phyloP scores from a whole-genome alignment of 2,329 filamentous ascomycete species.

The Neospermospora avenae region DNA sequence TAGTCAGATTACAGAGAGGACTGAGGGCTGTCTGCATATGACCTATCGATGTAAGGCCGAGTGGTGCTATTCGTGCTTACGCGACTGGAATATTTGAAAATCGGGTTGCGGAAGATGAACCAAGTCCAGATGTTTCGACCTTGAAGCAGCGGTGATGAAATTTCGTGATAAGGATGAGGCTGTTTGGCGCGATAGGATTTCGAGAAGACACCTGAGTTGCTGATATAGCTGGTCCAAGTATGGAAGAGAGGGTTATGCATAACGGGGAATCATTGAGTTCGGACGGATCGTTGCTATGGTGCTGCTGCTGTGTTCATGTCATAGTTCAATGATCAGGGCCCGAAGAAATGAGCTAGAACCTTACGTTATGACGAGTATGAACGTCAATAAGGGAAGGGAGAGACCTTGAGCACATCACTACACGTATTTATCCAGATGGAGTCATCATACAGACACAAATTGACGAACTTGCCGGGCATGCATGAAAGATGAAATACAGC shows the following conservation, averaged over 20 bases:
- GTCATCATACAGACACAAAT: no score
- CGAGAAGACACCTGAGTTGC: background rate
- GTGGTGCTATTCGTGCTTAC: slow-evolving; percentile 32
- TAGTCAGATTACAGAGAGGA: slow-evolving; percentile 28
- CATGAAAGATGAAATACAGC: no score
- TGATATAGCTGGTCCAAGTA: background rate
- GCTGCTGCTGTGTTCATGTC: slow-evolving; percentile 6
- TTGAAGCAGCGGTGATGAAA: slow-evolving; percentile 2
- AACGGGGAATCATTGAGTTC: background rate
- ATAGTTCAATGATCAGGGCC: background rate
- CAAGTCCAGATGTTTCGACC: background rate
- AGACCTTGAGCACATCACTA: no score
- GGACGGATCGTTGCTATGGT: background rate
- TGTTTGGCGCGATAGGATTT: background rate
- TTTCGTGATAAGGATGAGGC: background rate
- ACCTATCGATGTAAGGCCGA: slow-evolving; percentile 30
- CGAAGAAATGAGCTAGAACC: background rate
- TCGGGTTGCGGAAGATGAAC: background rate
- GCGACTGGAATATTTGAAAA: slow-evolving; percentile 21
- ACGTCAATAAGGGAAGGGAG: no score
- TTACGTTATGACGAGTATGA: no score
- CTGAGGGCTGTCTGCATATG: slow-evolving; percentile 33
- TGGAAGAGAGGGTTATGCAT: background rate
- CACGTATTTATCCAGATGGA: no score
- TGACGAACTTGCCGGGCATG: no score